Conservation (phyloP, 257 asterid species). For the Rauvolfia tetraphylla region DNA sequence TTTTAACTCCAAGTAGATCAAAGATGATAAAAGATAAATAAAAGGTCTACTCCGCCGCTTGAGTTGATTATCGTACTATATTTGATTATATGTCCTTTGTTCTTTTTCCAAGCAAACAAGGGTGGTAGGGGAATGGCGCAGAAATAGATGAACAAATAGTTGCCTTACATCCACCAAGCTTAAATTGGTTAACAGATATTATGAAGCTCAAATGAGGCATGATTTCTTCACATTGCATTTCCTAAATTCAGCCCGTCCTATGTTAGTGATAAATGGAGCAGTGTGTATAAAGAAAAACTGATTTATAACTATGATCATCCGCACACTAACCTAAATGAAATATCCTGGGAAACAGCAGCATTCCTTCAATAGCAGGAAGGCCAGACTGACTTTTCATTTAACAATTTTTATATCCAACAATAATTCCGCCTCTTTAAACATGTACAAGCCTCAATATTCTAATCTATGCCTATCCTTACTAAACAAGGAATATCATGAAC, state of each 20-base stretch:
- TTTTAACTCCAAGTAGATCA: neutral
- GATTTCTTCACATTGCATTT: neutral
- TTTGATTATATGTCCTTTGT: neutral
- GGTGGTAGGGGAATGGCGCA: neutral
- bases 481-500: neutral
- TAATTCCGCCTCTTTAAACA: neutral
- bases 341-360: neutral
- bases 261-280: neutral
- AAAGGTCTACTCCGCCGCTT: neutral
- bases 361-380: neutral
- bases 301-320: neutral
- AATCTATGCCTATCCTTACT: neutral
- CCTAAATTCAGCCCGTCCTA: neutral
- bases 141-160: neutral
- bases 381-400: neutral
- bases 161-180: neutral
- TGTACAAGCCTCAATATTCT: neutral
- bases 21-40: neutral
- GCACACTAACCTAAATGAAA: neutral
- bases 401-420: neutral
- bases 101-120: neutral
- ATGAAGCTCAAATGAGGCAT: neutral
- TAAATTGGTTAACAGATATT: neutral
- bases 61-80: neutral
- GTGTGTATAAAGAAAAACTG: neutral